phyloP scores from a whole-genome alignment of 768 basidiomycete genomes.

The Lyophyllum decastes region DNA sequence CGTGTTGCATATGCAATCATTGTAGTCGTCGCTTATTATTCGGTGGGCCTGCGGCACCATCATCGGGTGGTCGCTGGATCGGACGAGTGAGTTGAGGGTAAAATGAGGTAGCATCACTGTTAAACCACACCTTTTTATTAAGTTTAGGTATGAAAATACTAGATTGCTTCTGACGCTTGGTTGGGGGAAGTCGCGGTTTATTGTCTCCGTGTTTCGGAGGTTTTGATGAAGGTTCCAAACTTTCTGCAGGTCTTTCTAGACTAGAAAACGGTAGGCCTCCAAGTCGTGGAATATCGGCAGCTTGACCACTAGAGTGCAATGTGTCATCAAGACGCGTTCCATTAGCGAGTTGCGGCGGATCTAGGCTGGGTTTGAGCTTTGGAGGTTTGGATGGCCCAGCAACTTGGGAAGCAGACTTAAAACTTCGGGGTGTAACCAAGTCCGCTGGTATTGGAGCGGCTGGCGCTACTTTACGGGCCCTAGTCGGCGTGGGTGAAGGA shows the following conservation, averaged over 20 bases:
- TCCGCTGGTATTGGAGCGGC: constrained; percentile 16
- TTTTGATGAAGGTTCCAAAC: not conserved
- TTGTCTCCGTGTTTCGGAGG: not conserved
- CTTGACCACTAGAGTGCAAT: not conserved
- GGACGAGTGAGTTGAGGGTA: not conserved
- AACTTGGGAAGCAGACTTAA: constrained; percentile 8
- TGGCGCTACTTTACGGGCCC: constrained; percentile 8
- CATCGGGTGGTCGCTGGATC: constrained; percentile 17
- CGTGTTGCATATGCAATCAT: not conserved
- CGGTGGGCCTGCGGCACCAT: constrained; percentile 8
- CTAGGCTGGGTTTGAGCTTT: not conserved
- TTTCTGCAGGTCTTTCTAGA: constrained; percentile 8
- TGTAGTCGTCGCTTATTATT: constrained; percentile 12
- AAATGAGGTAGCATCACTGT: not conserved
- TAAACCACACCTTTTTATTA: constrained; percentile 31
- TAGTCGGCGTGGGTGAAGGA: constrained; percentile 23
- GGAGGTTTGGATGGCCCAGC: constrained; percentile 3
- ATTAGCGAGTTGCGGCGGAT: not conserved
- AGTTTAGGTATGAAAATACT: constrained; percentile 64
- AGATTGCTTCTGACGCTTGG: constrained; percentile 42
- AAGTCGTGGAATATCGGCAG: not conserved
- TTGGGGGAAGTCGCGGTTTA: constrained; percentile 20
- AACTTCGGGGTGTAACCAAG: constrained; percentile 20
- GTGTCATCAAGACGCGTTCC: not conserved
- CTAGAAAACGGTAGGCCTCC: not conserved